These are phyloP conservation scores for Solanum hybrid DNA, from an alignment of 305 asterid genomes.

Conservation along the genomic window DNA sequence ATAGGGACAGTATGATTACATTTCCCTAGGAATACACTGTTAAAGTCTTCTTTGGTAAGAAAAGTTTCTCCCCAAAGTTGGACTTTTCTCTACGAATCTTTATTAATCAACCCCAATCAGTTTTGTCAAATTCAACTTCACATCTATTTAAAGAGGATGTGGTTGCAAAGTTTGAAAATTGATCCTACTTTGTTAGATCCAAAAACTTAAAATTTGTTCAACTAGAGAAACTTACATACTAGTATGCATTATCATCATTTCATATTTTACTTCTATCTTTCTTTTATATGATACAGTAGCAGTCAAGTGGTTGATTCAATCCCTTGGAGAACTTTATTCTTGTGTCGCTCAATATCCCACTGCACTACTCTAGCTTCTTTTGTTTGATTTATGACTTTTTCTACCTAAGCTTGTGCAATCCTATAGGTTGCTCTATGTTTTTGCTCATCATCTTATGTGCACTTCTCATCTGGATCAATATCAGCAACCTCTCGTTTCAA, in stretches of 20 bases:
- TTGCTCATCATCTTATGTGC: background rate
- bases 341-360: background rate
- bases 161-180: background rate
- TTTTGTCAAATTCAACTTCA: background rate
- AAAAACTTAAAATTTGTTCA: background rate
- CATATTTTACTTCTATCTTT: background rate
- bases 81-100: background rate
- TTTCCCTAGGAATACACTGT: background rate
- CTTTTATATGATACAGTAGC: background rate
- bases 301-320: background rate
- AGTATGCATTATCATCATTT: background rate
- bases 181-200: background rate
- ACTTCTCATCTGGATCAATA: background rate
- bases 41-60: background rate
- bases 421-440: background rate
- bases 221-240: background rate
- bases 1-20: background rate
- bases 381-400: background rate
- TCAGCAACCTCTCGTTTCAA: background rate
- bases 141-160: background rate
- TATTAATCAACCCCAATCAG: background rate
- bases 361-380: background rate
- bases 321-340: background rate
- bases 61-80: background rate
- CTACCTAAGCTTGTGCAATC: background rate